phyloP scores from a whole-genome alignment of 768 basidiomycete genomes.

The Phlegmacium glaucopus region DNA sequence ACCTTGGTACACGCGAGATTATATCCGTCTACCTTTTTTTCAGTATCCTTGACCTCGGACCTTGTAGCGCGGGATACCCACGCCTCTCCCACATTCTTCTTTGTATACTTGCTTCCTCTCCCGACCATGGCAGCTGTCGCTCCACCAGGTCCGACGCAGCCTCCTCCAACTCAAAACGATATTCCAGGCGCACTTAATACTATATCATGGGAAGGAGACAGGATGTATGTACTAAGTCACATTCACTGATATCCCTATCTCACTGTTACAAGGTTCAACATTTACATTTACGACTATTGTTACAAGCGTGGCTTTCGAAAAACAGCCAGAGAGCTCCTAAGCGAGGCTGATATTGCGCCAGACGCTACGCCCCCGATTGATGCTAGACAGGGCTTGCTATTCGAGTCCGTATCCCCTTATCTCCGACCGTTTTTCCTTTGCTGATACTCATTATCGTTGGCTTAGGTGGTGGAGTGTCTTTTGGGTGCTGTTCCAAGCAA shows the following conservation, averaged over 20 bases:
- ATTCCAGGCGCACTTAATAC: slow-evolving; percentile 9
- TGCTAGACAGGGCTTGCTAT: slow-evolving; percentile 77
- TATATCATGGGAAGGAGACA: slow-evolving; percentile 83
- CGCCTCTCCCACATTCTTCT: no score
- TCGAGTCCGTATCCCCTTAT: slow-evolving; percentile 55
- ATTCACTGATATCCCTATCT: slow-evolving; percentile 2
- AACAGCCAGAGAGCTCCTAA: slow-evolving; percentile 63
- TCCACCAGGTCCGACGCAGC: slow-evolving; percentile 16
- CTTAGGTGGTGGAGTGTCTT: slow-evolving; percentile 87
- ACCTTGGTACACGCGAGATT: not conserved
- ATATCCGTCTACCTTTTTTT: not conserved
- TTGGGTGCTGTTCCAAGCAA: slow-evolving; percentile 82
- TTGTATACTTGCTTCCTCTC: no score
- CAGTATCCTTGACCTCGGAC: not conserved
- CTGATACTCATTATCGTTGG: slow-evolving; percentile 2
- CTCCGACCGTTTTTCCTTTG: slow-evolving; percentile 10
- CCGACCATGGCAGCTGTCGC: slow-evolving; percentile 14
- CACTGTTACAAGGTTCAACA: slow-evolving; percentile 66
- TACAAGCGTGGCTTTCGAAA: slow-evolving; percentile 73
- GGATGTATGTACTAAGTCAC: slow-evolving; percentile 54
- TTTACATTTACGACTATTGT: slow-evolving; percentile 87
- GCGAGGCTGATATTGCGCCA: slow-evolving; percentile 61
- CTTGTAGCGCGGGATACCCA: no score
- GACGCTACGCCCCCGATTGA: slow-evolving; percentile 76
- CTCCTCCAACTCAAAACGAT: slow-evolving; percentile 17